phyloP scores from a whole-genome alignment of 495 filamentous ascomycete species.

The Clavariopsis aquatica region DNA sequence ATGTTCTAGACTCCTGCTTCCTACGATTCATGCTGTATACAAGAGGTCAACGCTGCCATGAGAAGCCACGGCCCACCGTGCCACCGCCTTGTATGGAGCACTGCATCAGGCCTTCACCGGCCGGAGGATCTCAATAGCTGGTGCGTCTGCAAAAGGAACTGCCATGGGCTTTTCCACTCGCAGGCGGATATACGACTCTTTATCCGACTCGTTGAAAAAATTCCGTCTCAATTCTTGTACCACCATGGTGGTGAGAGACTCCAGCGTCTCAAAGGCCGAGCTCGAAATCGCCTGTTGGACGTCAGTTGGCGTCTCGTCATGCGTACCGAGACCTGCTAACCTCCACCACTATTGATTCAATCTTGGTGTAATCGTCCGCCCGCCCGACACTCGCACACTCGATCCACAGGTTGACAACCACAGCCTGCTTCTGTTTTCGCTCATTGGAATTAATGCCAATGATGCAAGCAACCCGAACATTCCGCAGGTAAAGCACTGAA shows the following conservation, averaged over 20 bases:
- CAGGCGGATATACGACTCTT: conserved; percentile 46
- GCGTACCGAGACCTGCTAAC: conserved; percentile 42
- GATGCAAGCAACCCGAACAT: conserved; percentile 58
- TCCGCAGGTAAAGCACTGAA: conserved; percentile 43
- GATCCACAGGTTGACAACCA: conserved; percentile 57
- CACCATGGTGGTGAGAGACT: conserved; percentile 56
- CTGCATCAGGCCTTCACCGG: conserved; percentile 4
- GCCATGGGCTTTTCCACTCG: conserved; percentile 61
- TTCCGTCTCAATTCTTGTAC: conserved; percentile 46
- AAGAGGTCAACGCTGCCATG: too few relatives aligned
- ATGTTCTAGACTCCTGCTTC: too few relatives aligned
- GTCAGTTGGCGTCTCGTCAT: background rate
- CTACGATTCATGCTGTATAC: too few relatives aligned
- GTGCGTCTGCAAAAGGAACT: conserved; percentile 59
- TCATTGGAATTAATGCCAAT: conserved; percentile 65
- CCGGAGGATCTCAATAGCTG: conserved; percentile 52
- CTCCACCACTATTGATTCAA: conserved; percentile 55
- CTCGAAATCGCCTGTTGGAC: conserved; percentile 52
- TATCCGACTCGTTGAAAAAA: conserved; percentile 38
- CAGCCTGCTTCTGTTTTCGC: conserved; percentile 57
- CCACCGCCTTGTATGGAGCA: too few relatives aligned
- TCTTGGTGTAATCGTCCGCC: conserved; percentile 49
- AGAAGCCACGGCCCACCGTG: too few relatives aligned
- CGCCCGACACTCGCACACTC: conserved; percentile 46
- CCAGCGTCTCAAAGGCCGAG: conserved; percentile 64